Base-by-base conservation (phyloP, 352 stramenopile genomes). In the Sclerospora graminicola region DNA sequence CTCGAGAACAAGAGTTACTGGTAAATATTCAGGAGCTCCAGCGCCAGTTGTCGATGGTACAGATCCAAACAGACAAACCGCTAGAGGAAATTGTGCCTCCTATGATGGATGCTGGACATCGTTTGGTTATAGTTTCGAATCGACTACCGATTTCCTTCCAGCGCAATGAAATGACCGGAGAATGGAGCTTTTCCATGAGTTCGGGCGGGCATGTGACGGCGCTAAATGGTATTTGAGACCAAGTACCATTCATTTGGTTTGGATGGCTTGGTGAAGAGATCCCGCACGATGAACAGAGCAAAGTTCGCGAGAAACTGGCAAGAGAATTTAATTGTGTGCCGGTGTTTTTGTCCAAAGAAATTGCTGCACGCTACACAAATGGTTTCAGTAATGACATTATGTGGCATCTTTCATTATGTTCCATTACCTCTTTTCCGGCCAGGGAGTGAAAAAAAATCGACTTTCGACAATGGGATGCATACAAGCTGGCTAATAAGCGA, bases 331-430 rank as follows among this genome's bases (percentile, higher is more conserved):
- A 89, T 34, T 95, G 82, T 51, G 65, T 93, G 16, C 85, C 85
- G 0, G 82, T 95, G 21, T 95, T 95, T 51, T 45, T 13, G 65
- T n/a, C n/a, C n/a, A n/a, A n/a, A n/a, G n/a, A n/a, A n/a, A n/a
- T n/a, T n/a, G n/a, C n/a, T n/a, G n/a, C 75, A 30, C 75, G 82
- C 8, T 95, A 94, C 61, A 95, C 95, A 60, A 95, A 94, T 51
- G 85, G 87, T 35, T 95, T 95, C 43, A 91, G 78, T 60, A 95
- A 95, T 53, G 82, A 95, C 47, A 88, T 94, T 43, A 46, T 95
- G 19, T 95, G 85, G 85, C 9, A 87, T 88, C 16, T 95, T 95
- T 57, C 85, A 95, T 58, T n/a, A n/a, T n/a, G n/a, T n/a, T n/a
- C n/a, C n/a, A n/a, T n/a, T n/a, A n/a, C n/a, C n/a, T n/a, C n/a